Evolutionary conservation across 139 green algal species (phyloP), one percentile per base, ranked within the genome.

Genomic region (Eudorina sp.): DNA sequence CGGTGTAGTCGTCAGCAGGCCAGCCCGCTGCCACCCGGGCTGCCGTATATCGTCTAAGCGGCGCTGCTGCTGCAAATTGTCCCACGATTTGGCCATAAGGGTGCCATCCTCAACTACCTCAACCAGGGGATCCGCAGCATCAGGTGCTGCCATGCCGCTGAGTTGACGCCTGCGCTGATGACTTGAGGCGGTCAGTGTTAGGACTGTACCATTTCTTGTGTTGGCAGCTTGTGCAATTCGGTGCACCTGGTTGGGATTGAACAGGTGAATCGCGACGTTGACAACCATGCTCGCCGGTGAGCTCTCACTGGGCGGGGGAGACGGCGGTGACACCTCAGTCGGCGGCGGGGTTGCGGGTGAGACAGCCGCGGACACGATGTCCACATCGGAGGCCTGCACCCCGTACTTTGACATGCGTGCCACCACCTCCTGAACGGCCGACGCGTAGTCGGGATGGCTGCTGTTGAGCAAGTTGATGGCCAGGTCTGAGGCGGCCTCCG

Each of bases 381-480:
- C 76, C 7, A 92, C 45, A 69, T 92, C 89, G 0, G 29, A 38
- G 6, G 25, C 13, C n/a, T 48, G 81, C 34, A 87, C 45, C 31
- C 81, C 81, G 23, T 62, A 78, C 31, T 51, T 41, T 3, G 34
- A 31, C 64, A 87, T 74, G 64, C 45, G 64, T 9, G 62, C 18
- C 3, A 45, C 53, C 1, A 88, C 46, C n/a, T 88, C 58, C 14
- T 62, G 0, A 2, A 85, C 41, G 0, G 75, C 89, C 25, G 27
- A 38, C 2, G 40, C 46, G 66, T 84, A 81, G 8, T 86, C 66
- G 5, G 43, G 27, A 62, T 48, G 69, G 74, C 41, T 85, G 64
- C 19, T 80, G 80, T 92, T 89, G 13, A 25, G 46, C 48, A 90
- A 41, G 25, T 80, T 60, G 0, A 18, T 13, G 1, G 51, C 45